Percentiles rank a stretch among this genome's conserved stretches.
Conservation (phyloP, 805 yeast genomes). For the Candida corydali region DNA sequence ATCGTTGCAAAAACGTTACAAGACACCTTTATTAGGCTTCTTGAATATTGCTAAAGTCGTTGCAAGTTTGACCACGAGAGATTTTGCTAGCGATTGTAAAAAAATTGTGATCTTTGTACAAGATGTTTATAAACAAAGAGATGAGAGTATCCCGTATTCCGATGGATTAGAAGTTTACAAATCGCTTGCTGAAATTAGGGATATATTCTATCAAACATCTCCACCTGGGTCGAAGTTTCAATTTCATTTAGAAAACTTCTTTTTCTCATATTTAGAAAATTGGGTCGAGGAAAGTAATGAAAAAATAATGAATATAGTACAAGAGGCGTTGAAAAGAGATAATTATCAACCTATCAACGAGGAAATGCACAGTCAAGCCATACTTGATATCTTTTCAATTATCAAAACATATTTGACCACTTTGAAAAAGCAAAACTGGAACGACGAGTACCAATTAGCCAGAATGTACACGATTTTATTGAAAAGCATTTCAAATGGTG, state of each 20-base stretch:
- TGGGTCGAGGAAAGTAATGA: constrained; percentile 44
- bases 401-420: constrained; percentile 54
- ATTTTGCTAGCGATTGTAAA: constrained; percentile 51
- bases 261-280: constrained; percentile 36
- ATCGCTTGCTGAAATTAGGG: constrained; percentile 49
- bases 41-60: constrained; percentile 48
- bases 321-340: constrained; percentile 57
- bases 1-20: constrained; percentile 54
- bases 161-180: constrained; percentile 59
- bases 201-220: constrained; percentile 46
- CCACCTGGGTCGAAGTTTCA: constrained; percentile 38
- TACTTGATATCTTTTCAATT: constrained; percentile 62
- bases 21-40: constrained; percentile 56
- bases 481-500: constrained; percentile 59
- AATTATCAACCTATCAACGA: constrained; percentile 46
- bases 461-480: constrained; percentile 56
- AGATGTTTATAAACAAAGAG: constrained; percentile 30
- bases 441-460: constrained; percentile 57
- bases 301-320: constrained; percentile 45
- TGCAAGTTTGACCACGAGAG: constrained; percentile 45
- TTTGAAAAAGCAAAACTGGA: constrained; percentile 64
- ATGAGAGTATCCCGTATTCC: constrained; percentile 39
- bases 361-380: constrained; percentile 54
- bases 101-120: constrained; percentile 49
- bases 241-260: constrained; percentile 53